Base-by-base conservation (phyloP, 2,329 filamentous ascomycete genomes). In the Aureobasidium mangrovei region DNA sequence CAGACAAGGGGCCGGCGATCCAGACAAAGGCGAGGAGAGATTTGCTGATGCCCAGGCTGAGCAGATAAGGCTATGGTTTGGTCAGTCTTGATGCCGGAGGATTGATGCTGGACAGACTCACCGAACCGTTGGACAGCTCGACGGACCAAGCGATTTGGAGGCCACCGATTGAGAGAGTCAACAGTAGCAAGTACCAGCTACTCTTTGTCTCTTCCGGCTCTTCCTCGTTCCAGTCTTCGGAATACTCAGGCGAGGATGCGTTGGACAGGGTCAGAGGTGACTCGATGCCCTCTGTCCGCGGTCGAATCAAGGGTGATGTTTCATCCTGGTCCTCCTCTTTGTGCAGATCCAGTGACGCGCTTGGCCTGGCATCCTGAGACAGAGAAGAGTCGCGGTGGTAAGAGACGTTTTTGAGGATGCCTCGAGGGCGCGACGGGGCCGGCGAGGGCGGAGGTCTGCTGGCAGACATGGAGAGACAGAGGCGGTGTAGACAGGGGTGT, bases 131-230 rank as follows among this genome's bases (percentile, higher is more conserved):
- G 53, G 90, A 95, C 40, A 95, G 77, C 70, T 97, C 91, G 40
- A 95, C 90, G 1, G 91, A 91, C 91, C 91, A 97, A 29, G 91
- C 90, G 61, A 97, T 86, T 72, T 97, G 91, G 58, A 97, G 75
- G 27, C 88, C 78, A 59, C 88, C 88, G 61, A 95, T 87, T 65
- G 87, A 84, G 58, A 96, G 76, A 5, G 91, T 95, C 69, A 97
- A 74, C 58, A 95, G 74, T 61, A 94, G 80, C 63, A 97, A 76
- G 69, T 95, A 95, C 83, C 85, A 89, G 43, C 84, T 74, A 69
- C 86, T 91, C 76, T 91, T 95, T 27, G 85, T 85, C 57, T 80
- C 76, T 63, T 89, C 74, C 12, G 72, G 69, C 58, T 77, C 72
- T 4, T 73, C 67, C 24, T 70, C 69, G 43, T 73, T 67, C 62